Conservation (phyloP, 495 filamentous ascomycete species). For the Oidiodendron maius region DNA sequence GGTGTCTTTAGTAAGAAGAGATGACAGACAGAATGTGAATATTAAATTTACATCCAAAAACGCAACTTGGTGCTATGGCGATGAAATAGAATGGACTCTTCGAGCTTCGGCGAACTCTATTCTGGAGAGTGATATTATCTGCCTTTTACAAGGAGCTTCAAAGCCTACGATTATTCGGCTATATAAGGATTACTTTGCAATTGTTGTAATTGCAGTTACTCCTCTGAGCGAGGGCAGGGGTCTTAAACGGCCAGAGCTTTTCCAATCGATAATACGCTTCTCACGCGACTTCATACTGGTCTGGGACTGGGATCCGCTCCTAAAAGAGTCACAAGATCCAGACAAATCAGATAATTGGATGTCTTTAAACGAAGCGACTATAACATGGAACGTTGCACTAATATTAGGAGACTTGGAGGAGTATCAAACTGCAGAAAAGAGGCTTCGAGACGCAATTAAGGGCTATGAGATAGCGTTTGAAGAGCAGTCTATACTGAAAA, state of each 20-base stretch:
- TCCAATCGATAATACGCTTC: slow-evolving; percentile 14
- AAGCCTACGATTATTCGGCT: slow-evolving; percentile 19
- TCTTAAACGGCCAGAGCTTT: slow-evolving; percentile 7
- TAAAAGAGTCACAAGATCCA: slow-evolving; percentile 1
- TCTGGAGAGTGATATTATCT: slow-evolving; percentile 21
- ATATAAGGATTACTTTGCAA: slow-evolving; percentile 19
- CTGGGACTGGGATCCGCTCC: slow-evolving; percentile 15
- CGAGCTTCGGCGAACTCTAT: slow-evolving; percentile 18
- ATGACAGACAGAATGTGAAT: slow-evolving; percentile 18
- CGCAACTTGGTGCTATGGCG: slow-evolving; percentile 4
- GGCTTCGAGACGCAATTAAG: not conserved
- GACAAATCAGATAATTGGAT: not conserved
- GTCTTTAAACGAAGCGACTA: slow-evolving; percentile 10
- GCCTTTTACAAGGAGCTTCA: slow-evolving; percentile 24
- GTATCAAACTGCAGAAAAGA: not conserved
- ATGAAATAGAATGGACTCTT: slow-evolving; percentile 11
- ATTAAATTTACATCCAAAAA: slow-evolving; percentile 15
- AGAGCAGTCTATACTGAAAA: no score
- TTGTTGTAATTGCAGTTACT: slow-evolving; percentile 21
- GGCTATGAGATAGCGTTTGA: no score
- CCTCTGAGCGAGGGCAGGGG: slow-evolving; percentile 3
- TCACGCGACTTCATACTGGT: slow-evolving; percentile 20
- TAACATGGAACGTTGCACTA: slow-evolving; percentile 15
- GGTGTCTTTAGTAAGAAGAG: slow-evolving; percentile 3
- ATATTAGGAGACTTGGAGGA: slow-evolving; percentile 10